Base-by-base conservation (phyloP, 352 stramenopile genomes). In the Lagenidium giganteum region DNA sequence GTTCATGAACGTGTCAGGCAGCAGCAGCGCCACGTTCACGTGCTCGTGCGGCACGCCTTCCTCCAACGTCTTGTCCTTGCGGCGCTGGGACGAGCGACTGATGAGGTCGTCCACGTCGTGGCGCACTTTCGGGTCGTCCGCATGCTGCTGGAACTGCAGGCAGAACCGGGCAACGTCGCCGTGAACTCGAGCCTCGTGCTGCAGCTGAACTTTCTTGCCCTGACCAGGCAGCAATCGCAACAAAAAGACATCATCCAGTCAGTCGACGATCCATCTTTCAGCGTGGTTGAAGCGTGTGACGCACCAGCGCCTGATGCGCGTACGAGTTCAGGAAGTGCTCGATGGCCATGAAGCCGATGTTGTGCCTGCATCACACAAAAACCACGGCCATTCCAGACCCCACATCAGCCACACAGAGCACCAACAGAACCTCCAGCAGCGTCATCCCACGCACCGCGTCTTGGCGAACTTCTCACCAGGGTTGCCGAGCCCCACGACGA, bases 1-100 rank as follows among this genome's bases (percentile, higher is more conserved):
- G 55, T 94, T 94, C 83, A 94, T 94, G 55, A 79, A 94, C 8
- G 83, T 94, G 7, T 63, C 75, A 0, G 83, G 83, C 13, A 85
- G 58, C 39, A 94, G 54, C 33, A 91, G 36, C 17, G 81, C 77
- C 25, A 93, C 70, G 46, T 92, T 88, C 25, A 91, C 82, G 23
- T 66, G 42, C 5, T 70, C 55, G 40, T 92, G 80, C 3, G 80
- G 76, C 7, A 91, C 83, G 24, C 83, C 80, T 26, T 91, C 76
- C 3, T 61, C 65, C 35, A 83, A 18, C 30, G 83, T 94, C 27
- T 83, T 78, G 18, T 83, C 72, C 48, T 87, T 87, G 34, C 77
- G 71, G 1, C 83, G 73, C 35, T 80, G 67, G 1, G 83, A 94
- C 24, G 67, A 74, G n/a, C 53, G 64, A 40, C 78, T 86, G 33